These are phyloP conservation scores for Polychaeton citri DNA, from an alignment of 2,329 filamentous ascomycete genomes.

Conservation along the genomic window DNA sequence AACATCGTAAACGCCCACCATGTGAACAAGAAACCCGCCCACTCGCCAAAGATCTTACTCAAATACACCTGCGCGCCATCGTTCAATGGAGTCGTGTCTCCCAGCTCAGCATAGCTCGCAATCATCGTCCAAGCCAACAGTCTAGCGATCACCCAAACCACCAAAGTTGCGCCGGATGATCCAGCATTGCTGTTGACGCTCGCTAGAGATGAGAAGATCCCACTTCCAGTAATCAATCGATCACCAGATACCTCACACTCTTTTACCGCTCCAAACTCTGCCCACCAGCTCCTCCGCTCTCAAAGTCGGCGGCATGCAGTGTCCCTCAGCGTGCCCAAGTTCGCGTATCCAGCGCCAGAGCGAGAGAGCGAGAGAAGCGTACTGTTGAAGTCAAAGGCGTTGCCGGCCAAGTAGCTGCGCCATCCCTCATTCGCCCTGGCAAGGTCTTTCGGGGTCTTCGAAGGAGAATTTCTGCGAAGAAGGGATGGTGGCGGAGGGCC, in stretches of 20 bases:
- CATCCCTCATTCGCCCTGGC: constrained; percentile 28
- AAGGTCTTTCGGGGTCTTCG: constrained; percentile 28
- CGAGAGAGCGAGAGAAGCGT: constrained; percentile 87
- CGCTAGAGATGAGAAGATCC: constrained; percentile 89
- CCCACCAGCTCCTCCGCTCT: constrained; percentile 50
- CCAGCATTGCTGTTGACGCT: constrained; percentile 87
- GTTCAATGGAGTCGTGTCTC: constrained; percentile 89
- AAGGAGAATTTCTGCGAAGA: constrained; percentile 88
- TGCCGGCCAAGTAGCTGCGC: constrained; percentile 79
- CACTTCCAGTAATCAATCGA: constrained; percentile 87
- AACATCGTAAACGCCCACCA: constrained; percentile 92
- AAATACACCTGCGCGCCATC: constrained; percentile 90
- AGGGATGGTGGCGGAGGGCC: constrained; percentile 61
- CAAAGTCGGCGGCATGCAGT: constrained; percentile 33
- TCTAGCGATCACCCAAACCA: constrained; percentile 90
- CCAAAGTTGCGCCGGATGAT: constrained; percentile 74
- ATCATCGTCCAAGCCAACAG: constrained; percentile 91
- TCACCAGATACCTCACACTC: constrained; percentile 83
- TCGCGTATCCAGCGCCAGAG: constrained; percentile 60
- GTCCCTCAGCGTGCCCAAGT: constrained; percentile 67
- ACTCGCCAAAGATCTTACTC: constrained; percentile 89
- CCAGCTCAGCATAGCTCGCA: constrained; percentile 87
- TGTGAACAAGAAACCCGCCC: constrained; percentile 85
- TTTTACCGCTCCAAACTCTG: constrained; percentile 92
- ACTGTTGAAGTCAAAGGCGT: constrained; percentile 88